phyloP scores from a whole-genome alignment of 169 alveolate genomes.

The Ichthyophthirius multifiliis region DNA sequence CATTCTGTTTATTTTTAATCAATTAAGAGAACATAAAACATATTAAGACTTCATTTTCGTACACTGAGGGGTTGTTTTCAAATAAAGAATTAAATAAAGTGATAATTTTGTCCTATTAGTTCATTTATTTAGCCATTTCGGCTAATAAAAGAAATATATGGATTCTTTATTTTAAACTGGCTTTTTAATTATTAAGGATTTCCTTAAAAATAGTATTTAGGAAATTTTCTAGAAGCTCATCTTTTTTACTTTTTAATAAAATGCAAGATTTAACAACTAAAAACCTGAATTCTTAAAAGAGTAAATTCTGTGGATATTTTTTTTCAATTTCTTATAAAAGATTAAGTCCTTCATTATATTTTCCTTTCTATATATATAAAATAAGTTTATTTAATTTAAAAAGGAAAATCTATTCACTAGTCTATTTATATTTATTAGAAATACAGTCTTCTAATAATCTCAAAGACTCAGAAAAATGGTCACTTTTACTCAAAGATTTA shows the following conservation, averaged over 20 bases:
- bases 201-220: background rate
- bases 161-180: background rate
- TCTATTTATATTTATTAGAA: background rate
- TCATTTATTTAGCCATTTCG: background rate
- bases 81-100: background rate
- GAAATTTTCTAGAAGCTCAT: background rate
- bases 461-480: conserved; percentile 3
- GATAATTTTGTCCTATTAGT: background rate
- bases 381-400: conserved; percentile 1
- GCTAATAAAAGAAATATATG: background rate
- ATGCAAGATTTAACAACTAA: background rate
- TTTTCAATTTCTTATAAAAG: background rate
- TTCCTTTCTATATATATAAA: background rate
- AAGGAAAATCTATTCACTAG: background rate
- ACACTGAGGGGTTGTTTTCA: background rate
- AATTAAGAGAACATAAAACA: background rate
- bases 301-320: background rate
- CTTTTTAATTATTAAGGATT: background rate
- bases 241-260: background rate
- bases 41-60: background rate
- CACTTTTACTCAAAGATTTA: background rate
- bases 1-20: background rate
- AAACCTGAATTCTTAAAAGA: background rate
- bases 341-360: background rate
- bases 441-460: conserved; percentile 7